Base-by-base conservation (phyloP, 2,329 filamentous ascomycete species). In the Aspergillus chevalieri region DNA sequence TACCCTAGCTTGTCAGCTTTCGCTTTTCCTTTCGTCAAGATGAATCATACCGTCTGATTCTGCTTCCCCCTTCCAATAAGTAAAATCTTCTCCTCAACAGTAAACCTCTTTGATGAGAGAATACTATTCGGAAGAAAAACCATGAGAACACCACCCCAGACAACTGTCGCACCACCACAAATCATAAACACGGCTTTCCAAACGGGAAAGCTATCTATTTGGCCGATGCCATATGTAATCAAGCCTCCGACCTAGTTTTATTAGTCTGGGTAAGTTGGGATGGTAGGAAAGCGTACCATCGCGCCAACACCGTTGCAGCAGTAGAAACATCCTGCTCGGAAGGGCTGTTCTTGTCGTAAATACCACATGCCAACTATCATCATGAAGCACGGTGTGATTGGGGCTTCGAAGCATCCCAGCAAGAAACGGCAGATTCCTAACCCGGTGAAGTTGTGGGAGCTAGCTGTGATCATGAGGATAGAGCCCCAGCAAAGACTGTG, bases 301-400 rank as follows among this genome's bases (percentile, higher is more conserved):
- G 64, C 63, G 2, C 70, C 71, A 0, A 73, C 44, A 1, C 69
- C 70, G 15, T 71, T 73, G 48, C 65, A 72, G 49, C 66, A 65
- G 50, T 72, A 73, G 54, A 72, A 73, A 2, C 75, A 54, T 0
- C 74, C 74, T 0, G 74, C 74, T 0, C 75, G 68, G 21, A 76
- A 68, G 0, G 75, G 75, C 47, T 78, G 75, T 2, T 77, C 71
- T 5, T 70, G 62, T 1, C 73, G 67, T 0, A 64, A 66, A 56
- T 77, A 78, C 74, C 75, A 79, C 66, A 76, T 75, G 3, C 69
- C 65, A 2, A 77, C 71, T 30, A 78, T 73, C 65, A 78, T 70
- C 70, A 78, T 77, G 47, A 77, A 77, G 10, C 72, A 72, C 0
- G 76, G 74, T 0, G 74, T 76, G 6, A 78, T 74, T 0, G 72